phyloP scores from a whole-genome alignment of 805 yeast species.

The Metschnikowia cubensis region DNA sequence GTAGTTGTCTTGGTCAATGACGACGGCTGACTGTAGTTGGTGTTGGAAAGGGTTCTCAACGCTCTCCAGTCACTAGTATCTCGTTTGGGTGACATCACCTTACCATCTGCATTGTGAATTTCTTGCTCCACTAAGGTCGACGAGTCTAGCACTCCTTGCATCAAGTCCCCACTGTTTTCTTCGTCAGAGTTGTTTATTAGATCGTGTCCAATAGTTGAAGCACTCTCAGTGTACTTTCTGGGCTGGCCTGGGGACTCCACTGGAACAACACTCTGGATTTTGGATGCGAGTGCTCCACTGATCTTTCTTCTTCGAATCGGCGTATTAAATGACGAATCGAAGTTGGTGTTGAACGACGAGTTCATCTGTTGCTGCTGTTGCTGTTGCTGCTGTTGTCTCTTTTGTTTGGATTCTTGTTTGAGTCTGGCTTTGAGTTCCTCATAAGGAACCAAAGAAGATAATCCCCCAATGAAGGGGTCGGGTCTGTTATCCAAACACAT shows the following conservation, averaged over 20 bases:
- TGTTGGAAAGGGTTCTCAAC: constrained; percentile 35
- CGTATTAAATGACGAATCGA: constrained; percentile 56
- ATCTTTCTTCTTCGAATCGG: constrained; percentile 68
- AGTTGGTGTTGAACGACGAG: constrained; percentile 27
- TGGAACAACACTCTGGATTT: constrained; percentile 78
- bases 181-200: constrained; percentile 44
- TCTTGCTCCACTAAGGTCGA: constrained; percentile 15
- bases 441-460: constrained; percentile 56
- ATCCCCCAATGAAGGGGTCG: constrained; percentile 63
- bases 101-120: constrained; percentile 15
- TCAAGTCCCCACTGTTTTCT: constrained; percentile 24
- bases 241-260: constrained; percentile 97
- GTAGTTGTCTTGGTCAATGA: constrained; percentile 42
- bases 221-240: constrained; percentile 54
- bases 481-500: constrained; percentile 74
- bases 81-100: constrained; percentile 23
- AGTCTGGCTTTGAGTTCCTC: constrained; percentile 58
- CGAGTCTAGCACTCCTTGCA: constrained; percentile 20
- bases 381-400: constrained; percentile 28
- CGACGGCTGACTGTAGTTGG: constrained; percentile 29
- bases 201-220: constrained; percentile 32
- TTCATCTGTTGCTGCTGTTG: constrained; percentile 29
- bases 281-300: constrained; percentile 63
- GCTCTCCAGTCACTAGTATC: constrained; percentile 35
- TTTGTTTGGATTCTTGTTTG: constrained; percentile 40